Evolutionary conservation across 306 rosid genomes (phyloP).

Genomic region (Cicer pinnatifidum): DNA sequence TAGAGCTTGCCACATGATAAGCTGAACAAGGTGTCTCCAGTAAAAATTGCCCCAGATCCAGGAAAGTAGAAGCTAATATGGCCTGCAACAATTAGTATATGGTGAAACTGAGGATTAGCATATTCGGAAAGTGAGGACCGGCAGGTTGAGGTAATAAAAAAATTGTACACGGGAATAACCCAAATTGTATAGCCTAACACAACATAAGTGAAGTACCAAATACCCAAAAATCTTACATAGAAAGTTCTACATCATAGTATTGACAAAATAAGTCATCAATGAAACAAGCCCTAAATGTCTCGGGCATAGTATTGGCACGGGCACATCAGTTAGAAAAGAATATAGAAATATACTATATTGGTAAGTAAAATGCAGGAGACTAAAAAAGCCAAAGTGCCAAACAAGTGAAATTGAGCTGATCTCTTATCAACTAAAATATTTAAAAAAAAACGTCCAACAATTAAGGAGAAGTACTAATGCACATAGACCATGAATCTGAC

Average conservation of each 20-base stretch:
- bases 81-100: slow-evolving; percentile 56
- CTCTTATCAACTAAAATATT: slow-evolving; percentile 6
- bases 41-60: slow-evolving; percentile 80
- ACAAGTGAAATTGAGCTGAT: slow-evolving; percentile 8
- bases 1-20: slow-evolving; percentile 94
- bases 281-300: neutral
- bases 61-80: slow-evolving; percentile 95
- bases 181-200: slow-evolving; percentile 29
- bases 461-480: slow-evolving; percentile 12
- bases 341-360: neutral
- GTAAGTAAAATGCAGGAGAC: neutral
- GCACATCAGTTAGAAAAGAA: slow-evolving; percentile 2
- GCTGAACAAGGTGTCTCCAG: slow-evolving; percentile 96
- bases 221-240: neutral
- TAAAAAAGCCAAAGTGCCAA: slow-evolving; percentile 22
- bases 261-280: slow-evolving; percentile 28
- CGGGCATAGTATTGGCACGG: slow-evolving; percentile 15
- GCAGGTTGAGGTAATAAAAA: slow-evolving; percentile 23
- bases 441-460: neutral
- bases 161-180: slow-evolving; percentile 1
- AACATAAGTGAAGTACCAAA: slow-evolving; percentile 14
- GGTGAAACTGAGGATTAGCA: slow-evolving; percentile 4
- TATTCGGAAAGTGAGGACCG: slow-evolving; percentile 3
- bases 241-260: slow-evolving; percentile 23
- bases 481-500: slow-evolving; percentile 50